Evolutionary conservation across 192 early-diverging fungal genomes (phyloP), one percentile per base, ranked within the genome.

Genomic region (Helicostylum pulchrum): DNA sequence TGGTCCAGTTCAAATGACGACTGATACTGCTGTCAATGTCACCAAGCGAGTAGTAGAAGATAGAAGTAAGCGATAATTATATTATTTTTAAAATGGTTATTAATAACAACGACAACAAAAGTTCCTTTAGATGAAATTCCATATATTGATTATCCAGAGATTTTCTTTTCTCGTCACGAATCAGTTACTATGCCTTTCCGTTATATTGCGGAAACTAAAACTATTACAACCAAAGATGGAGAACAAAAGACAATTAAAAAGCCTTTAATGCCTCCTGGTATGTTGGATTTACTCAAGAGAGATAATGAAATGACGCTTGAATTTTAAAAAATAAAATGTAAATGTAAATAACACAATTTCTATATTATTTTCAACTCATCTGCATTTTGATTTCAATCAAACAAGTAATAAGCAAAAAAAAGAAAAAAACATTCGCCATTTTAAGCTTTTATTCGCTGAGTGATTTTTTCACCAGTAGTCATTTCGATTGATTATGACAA

Each of bases 1-100:
- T 64, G 92, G 90, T 17, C 71, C 82, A 2, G 74, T 87, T 12
- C 92, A 93, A 67, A 93, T 93, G 92, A 91, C 92, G 31, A 93
- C 92, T 2, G 92, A 93, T 51, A 93, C 92, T 8, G 90, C 90
- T 3, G 78, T 92, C 50, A 73, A 87, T 50, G 90, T 91, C 15
- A 80, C 92, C 14, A 78, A 86, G 52, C 72, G 77, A 23, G 77
- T 93, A 2, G 66, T 93, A 12, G 85, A 90, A 60, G 77, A 87
- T 36, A 77, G 80, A 65, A 67, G 80, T 83, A 80, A 55, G 64
- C 55, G 14, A 26, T 2, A 3, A n/a, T 4, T 21, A 8, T 10
- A 20, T 30, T 31, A 12, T 0, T 14, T 2, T 14, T 48, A 19
- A 19, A 12, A 4, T 48, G 14, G 12, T 12, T 48, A 19, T 48